Base-by-base conservation (phyloP, 371 early-diverging fungal genomes). In the Mortierella sp. region DNA sequence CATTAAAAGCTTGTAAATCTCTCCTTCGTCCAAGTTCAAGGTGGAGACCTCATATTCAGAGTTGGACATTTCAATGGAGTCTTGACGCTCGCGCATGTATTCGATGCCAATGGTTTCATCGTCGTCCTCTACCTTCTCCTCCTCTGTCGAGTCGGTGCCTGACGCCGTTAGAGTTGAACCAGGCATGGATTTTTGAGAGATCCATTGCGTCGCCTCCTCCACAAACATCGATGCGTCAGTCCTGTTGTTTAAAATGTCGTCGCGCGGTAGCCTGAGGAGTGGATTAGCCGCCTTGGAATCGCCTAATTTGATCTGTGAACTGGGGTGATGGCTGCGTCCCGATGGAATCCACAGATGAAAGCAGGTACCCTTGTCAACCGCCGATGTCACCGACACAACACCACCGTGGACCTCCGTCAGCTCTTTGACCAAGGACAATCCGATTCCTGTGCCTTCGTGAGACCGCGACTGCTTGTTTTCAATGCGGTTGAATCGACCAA, bases 361-460 rank as follows among this genome's bases (percentile, higher is more conserved):
- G 10, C 81, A 88, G 2, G 89, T 78, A 16, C 91, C 91, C 55
- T 74, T 75, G 54, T 75, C 87, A 26, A 84, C 79, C 10, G 57
- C 70, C n/a, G 84, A 87, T 6, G 78, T 76, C 16, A 89, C 90
- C 10, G 78, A 75, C 1, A 91, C 85, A 24, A 52, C 73, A 2
- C 91, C 91, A 31, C 85, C 88, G 74, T 91, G 91, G 19, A 89
- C 78, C 28, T 85, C 87, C 16, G 86, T 82, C 47, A 91, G 80
- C 72, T 91, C 90, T 55, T 89, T 87, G 28, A 89, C 89, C 1
- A 90, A 74, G 3, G 89, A 82, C 21, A 91, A 78, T 10, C 90
- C 91, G 38, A 90, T 89, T 1, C 89, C 90, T 24, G 91, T 90
- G 16, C 91, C 91, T 74, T 90, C 91, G 38, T 88, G 83, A 8